Percentiles rank a stretch among this genome's conserved stretches.
Conservation (phyloP, 148 eudicot genomes). For the Rhododendron williamsianum region DNA sequence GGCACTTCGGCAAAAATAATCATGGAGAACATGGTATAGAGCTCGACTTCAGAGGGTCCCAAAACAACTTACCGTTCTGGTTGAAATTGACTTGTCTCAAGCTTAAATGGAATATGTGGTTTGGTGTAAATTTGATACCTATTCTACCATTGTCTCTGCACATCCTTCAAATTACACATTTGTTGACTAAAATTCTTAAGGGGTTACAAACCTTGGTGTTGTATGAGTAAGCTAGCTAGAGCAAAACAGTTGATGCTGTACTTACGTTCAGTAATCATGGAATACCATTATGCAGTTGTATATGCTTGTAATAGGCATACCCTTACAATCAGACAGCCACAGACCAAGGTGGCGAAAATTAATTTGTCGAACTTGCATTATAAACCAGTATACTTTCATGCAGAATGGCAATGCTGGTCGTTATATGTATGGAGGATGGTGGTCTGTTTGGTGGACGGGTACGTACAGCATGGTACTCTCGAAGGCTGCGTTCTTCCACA, state of each 20-base stretch:
- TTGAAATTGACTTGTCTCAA: neutral
- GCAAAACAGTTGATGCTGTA: neutral
- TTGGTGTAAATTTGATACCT: neutral
- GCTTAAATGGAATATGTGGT: neutral
- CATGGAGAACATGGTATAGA: neutral
- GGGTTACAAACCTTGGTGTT: conserved; percentile 5
- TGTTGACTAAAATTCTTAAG: neutral
- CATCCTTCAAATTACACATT: neutral
- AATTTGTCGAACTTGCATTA: neutral
- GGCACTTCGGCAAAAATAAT: neutral
- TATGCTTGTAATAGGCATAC: neutral
- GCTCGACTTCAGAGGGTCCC: neutral
- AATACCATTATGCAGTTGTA: neutral
- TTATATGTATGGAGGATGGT: conserved; percentile 83
- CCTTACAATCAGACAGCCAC: neutral
- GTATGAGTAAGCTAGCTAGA: neutral
- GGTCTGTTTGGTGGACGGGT: conserved; percentile 99
- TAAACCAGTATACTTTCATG: conserved; percentile 14
- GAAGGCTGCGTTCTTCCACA: conserved; percentile 91
- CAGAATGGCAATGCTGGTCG: conserved; percentile 37
- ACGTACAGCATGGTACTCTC: conserved; percentile 86
- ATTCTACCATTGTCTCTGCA: neutral
- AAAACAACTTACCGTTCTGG: neutral
- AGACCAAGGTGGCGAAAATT: neutral
- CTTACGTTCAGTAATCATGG: neutral